A percentile compares a stretch with the other conserved stretches of the same genome.
Conservation (phyloP, 2,329 filamentous ascomycete species). For the Mycogone perniciosa region DNA sequence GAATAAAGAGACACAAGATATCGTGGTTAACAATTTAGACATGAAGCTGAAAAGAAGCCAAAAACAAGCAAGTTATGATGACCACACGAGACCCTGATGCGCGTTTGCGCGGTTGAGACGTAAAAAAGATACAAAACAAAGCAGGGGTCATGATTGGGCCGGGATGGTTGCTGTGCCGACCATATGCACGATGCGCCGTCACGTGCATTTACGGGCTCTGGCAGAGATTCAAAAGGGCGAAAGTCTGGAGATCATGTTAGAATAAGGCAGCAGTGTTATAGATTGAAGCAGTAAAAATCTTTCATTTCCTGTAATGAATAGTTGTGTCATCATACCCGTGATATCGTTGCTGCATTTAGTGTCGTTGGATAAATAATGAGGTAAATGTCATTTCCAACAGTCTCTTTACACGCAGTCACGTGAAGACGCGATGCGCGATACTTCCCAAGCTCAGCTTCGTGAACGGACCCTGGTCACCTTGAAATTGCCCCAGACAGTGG, state of each 20-base stretch:
- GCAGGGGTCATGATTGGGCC: constrained; percentile 18
- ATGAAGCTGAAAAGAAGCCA: not conserved
- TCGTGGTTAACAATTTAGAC: not conserved
- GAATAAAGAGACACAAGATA: not conserved
- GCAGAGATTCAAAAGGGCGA: not conserved
- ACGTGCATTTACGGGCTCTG: constrained; percentile 3
- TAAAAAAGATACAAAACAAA: constrained; percentile 16
- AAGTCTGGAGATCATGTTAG: too few relatives aligned
- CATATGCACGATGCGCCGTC: not conserved
- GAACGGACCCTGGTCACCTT: not conserved
- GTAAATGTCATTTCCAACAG: too few relatives aligned
- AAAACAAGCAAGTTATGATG: constrained; percentile 7
- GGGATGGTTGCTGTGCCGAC: constrained; percentile 30
- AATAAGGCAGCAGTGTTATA: not conserved
- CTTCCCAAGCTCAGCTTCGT: not conserved
- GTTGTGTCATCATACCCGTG: too few relatives aligned
- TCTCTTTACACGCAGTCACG: constrained; percentile 32
- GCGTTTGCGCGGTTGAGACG: constrained; percentile 7
- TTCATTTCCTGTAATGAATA: too few relatives aligned
- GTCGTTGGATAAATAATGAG: too few relatives aligned
- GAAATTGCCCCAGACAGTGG: too few relatives aligned
- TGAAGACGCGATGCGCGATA: constrained; percentile 29
- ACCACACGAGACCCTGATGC: constrained; percentile 10
- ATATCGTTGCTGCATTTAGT: too few relatives aligned
- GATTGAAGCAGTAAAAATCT: too few relatives aligned